A percentile compares a stretch with the other conserved stretches of the same genome.
Conservation (phyloP, 192 early-diverging fungal genomes). For the Paraglomus brasilianum region DNA sequence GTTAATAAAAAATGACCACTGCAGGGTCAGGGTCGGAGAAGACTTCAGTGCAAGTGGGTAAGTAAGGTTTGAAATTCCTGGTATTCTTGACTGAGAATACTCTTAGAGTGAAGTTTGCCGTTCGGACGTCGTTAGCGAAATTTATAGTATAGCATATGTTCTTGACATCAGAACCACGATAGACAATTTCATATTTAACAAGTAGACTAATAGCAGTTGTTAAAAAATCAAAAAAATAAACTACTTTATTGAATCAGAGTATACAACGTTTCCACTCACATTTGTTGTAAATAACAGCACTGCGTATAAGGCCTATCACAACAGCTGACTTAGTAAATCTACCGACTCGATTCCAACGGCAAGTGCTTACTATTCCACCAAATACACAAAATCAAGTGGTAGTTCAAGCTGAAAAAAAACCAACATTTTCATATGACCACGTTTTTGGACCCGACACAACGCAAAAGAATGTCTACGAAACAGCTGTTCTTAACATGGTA, state of each 20-base stretch:
- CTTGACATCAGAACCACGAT: no score
- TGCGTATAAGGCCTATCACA: conserved; percentile 26
- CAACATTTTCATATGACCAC: conserved; percentile 65
- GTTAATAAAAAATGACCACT: neutral
- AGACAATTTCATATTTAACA: no score
- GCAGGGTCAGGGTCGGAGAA: conserved; percentile 11
- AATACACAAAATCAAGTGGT: conserved; percentile 20
- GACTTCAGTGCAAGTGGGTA: conserved; percentile 25
- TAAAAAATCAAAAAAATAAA: no score
- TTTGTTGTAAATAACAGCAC: neutral
- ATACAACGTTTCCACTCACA: no score
- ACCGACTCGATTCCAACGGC: conserved; percentile 23
- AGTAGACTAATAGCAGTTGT: no score
- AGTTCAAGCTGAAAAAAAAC: conserved; percentile 25
- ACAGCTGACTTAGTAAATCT: conserved; percentile 19
- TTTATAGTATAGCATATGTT: neutral
- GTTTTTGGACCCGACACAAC: conserved; percentile 60
- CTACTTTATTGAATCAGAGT: no score
- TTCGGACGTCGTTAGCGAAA: neutral
- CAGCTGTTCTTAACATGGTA: conserved; percentile 43
- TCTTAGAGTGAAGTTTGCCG: neutral
- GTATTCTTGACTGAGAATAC: neutral
- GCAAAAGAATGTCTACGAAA: conserved; percentile 61
- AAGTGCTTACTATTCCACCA: neutral
- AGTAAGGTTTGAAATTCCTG: neutral